Base-by-base conservation (phyloP, 306 rosid species). In the Begonia peltatifolia region DNA sequence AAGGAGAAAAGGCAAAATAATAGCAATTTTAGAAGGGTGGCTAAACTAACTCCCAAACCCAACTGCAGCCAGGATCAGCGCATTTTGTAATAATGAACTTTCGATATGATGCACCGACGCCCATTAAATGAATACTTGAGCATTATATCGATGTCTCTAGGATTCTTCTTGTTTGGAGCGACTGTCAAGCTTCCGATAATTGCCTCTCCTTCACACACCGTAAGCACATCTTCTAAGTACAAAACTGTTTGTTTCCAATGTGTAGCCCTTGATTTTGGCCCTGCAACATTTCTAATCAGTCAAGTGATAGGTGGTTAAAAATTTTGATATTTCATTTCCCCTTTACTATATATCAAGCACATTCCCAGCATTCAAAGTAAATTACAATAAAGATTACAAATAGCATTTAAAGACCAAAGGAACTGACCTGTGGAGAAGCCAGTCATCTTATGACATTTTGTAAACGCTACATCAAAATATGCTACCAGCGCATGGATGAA, bases 191-290 rank as follows among this genome's bases (percentile, higher is more conserved):
- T 78, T 62, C 99, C 99, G 7, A 54, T 65, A 50, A 90, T 60
- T 14, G 92, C 18, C 64, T 92, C 99, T 22, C 99, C 99, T 70
- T 77, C 84, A 53, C 96, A 92, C 42, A 92, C 67, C 46, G 95
- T 92, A 66, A 86, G 72, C 41, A 92, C 78, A 63, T 92, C 99
- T 73, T 86, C 99, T 58, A 92, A 64, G 70, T 92, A 92, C 9
- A 92, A 84, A 17, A 92, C 94, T 12, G 96, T 90, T 75, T 90
- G 99, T 74, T 90, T 90, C 99, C 99, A 90, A 61, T 90, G 99
- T 4, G 99, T 92, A 12, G 72, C 61, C 18, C 94, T 71, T 6
- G 99, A 86, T 55, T 74, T 83, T 14, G 99, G 99, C 42, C 99
- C 99, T 92, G 81, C 65, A 30, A 30, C 60, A 52, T 12, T 20